These are phyloP conservation scores for Pythium graminicola DNA, from an alignment of 352 stramenopile genomes.

Conservation along the genomic window DNA sequence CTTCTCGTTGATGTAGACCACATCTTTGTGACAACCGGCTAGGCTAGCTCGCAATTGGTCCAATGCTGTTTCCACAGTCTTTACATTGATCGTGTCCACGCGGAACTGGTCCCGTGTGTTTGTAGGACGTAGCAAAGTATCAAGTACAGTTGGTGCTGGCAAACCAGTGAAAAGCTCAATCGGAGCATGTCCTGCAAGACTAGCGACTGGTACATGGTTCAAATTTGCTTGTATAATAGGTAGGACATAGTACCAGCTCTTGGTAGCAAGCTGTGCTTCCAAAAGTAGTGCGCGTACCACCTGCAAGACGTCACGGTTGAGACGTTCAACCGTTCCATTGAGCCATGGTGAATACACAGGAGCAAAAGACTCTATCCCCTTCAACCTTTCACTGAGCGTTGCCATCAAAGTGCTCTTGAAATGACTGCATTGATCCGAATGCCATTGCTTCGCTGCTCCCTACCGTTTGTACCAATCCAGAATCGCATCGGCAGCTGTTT, in stretches of 20 bases:
- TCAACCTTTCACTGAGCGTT: background rate
- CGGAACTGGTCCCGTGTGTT: background rate
- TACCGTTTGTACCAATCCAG: conserved; percentile 21
- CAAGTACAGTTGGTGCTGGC: background rate
- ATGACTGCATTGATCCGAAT: conserved; percentile 20
- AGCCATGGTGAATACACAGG: conserved; percentile 8
- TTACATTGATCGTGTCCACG: conserved; percentile 1
- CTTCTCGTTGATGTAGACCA: background rate
- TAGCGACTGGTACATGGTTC: conserved; percentile 9
- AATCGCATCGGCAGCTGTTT: conserved; percentile 1
- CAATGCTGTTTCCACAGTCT: background rate
- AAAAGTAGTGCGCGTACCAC: conserved; percentile 13
- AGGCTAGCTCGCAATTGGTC: background rate
- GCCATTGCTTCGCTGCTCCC: conserved; percentile 12
- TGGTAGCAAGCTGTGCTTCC: background rate
- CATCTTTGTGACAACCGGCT: background rate
- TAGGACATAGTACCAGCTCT: conserved; percentile 8
- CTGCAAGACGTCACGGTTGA: conserved; percentile 18
- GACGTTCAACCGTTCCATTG: conserved; percentile 13
- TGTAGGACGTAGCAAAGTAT: background rate
- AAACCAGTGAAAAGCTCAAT: conserved; percentile 20
- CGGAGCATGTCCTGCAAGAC: conserved; percentile 2
- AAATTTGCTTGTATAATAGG: conserved; percentile 13
- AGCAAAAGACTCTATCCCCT: conserved; percentile 10
- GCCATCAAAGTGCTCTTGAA: conserved; percentile 6